These are phyloP conservation scores for Rosa hybrid DNA, from an alignment of 331 rosid genomes.

Conservation along the genomic window DNA sequence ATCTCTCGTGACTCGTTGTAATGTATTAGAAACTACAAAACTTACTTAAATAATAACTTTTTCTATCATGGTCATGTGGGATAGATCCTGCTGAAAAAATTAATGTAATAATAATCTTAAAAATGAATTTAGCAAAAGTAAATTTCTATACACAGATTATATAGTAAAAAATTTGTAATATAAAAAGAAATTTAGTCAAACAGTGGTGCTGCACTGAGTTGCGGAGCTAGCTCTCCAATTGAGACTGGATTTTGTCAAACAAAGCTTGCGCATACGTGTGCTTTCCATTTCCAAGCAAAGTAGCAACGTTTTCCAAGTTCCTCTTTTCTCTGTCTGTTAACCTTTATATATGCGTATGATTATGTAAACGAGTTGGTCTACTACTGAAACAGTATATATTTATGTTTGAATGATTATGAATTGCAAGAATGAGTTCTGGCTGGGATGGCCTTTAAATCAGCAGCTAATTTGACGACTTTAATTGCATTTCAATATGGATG, in stretches of 20 bases:
- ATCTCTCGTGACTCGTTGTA: no score
- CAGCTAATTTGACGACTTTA: not conserved
- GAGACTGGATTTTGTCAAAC: slow-evolving; percentile 18
- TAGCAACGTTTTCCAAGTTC: slow-evolving; percentile 1
- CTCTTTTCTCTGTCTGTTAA: not conserved
- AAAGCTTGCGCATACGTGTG: not conserved
- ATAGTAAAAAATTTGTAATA: not conserved
- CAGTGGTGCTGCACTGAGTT: not conserved
- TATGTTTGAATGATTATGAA: not conserved
- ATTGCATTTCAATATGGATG: no score
- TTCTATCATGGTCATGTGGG: no score
- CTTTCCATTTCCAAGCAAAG: not conserved
- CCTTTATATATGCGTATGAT: not conserved
- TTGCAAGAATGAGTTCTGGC: not conserved
- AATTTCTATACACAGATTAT: not conserved
- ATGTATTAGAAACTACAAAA: no score
- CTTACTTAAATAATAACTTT: no score
- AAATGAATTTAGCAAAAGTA: not conserved
- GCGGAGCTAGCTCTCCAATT: slow-evolving; percentile 20
- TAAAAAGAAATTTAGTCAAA: not conserved
- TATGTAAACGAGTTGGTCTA: not conserved
- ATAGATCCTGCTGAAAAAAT: not conserved
- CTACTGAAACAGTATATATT: not conserved
- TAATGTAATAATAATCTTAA: not conserved
- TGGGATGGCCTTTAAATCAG: not conserved